These are phyloP conservation scores for Chondrus crispus DNA, from an alignment of 23 red algal species.

Conservation along the genomic window DNA sequence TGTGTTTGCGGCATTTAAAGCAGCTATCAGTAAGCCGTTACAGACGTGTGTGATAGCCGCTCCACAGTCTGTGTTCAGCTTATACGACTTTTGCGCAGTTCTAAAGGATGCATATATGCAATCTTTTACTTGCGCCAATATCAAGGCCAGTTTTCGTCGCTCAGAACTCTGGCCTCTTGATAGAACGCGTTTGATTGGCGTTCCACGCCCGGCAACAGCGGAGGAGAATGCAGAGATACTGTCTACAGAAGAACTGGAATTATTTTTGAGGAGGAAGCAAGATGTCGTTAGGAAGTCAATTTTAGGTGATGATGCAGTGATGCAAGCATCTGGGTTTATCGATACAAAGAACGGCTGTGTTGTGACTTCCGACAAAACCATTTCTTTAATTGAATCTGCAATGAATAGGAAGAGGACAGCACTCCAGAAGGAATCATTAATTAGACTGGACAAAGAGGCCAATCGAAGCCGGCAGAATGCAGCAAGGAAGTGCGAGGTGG, in stretches of 20 bases:
- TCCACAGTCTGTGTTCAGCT: too few relatives aligned
- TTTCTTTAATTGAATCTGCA: neutral
- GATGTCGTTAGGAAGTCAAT: neutral
- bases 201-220: neutral
- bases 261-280: neutral
- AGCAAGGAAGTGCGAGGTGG: neutral
- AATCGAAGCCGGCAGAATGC: too few relatives aligned
- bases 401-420: neutral
- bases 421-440: neutral
- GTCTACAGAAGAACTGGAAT: neutral
- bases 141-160: neutral
- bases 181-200: neutral
- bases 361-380: neutral
- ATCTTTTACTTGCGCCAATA: neutral
- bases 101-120: neutral
- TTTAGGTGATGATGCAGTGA: neutral
- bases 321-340: neutral
- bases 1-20: neutral
- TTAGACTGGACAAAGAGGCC: neutral
- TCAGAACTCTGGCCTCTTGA: neutral
- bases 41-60: too few relatives aligned
- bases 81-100: neutral
- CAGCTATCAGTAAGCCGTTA: too few relatives aligned
- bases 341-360: conserved; percentile 20
- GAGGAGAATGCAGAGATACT: neutral